Conservation (phyloP, 306 rosid species). For the Vicia sativa region DNA sequence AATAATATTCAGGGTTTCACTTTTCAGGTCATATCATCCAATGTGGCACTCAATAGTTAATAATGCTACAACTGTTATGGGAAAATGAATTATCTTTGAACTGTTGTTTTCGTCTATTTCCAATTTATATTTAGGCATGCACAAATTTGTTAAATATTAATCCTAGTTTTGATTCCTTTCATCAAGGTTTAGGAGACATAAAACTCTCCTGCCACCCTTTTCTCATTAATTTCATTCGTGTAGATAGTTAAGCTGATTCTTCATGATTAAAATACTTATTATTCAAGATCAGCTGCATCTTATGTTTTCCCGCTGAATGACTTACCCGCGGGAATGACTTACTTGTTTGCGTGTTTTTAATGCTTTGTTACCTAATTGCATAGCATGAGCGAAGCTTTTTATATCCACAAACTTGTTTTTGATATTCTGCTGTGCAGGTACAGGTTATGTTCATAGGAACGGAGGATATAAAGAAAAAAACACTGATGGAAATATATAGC, state of each 20-base stretch:
- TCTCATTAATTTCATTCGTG: background rate
- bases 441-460: conserved; percentile 51
- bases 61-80: background rate
- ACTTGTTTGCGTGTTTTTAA: background rate
- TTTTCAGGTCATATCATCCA: background rate
- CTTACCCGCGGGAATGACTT: background rate
- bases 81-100: background rate
- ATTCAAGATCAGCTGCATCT: background rate
- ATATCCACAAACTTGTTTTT: background rate
- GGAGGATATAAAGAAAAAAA: conserved; percentile 29
- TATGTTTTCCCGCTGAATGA: background rate
- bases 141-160: background rate
- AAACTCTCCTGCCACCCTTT: background rate
- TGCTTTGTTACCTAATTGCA: background rate
- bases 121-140: background rate
- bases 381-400: conserved; percentile 3
- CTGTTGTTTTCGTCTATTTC: background rate
- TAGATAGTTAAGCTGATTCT: background rate
- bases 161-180: background rate
- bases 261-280: background rate
- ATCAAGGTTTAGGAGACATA: background rate
- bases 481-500: background rate
- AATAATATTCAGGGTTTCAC: background rate
- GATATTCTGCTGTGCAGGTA: conserved; percentile 39
- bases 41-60: background rate